Percentiles rank a stretch among this genome's conserved stretches.
Evolutionary conservation across 805 yeast genomes (phyloP).

Genomic region (Candida khao-thaluensis): DNA sequence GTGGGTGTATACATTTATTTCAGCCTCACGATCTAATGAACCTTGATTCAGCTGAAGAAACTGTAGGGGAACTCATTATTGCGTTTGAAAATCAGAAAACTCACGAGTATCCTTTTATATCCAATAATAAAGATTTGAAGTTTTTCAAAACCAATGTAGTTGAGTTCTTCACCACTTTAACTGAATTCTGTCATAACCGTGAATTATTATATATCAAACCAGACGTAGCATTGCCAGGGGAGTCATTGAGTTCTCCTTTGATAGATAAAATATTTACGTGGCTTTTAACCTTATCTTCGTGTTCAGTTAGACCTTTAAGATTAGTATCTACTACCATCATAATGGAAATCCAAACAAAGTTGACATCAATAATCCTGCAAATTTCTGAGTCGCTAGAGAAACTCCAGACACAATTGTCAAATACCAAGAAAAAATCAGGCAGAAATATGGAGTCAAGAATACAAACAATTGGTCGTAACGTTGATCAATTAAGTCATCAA

Average conservation of each 20-base stretch:
- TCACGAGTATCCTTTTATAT: constrained; percentile 68
- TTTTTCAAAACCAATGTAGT: constrained; percentile 54
- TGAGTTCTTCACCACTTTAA: constrained; percentile 54
- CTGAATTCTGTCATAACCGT: constrained; percentile 56
- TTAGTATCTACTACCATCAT: constrained; percentile 61
- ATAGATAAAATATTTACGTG: constrained; percentile 65
- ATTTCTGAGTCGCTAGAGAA: constrained; percentile 39
- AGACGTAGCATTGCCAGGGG: constrained; percentile 8
- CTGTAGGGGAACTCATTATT: constrained; percentile 69
- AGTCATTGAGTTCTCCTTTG: constrained; percentile 38
- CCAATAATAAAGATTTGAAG: constrained; percentile 48
- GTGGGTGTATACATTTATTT: constrained; percentile 68
- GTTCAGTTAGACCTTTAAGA: constrained; percentile 69
- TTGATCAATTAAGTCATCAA: constrained; percentile 30
- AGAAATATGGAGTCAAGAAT: constrained; percentile 49
- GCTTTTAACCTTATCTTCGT: constrained; percentile 71
- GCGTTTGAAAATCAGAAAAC: constrained; percentile 56
- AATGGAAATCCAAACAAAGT: constrained; percentile 56
- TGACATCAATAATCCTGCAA: constrained; percentile 51
- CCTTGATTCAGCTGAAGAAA: constrained; percentile 66
- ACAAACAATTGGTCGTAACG: constrained; percentile 32
- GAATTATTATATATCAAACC: constrained; percentile 51
- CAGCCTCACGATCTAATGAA: constrained; percentile 75
- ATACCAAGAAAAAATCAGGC: constrained; percentile 21
- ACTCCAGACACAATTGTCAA: constrained; percentile 43